A percentile compares a stretch with the other conserved stretches of the same genome.
Evolutionary conservation across 352 stramenopile genomes (phyloP).

Genomic region (Globisporangium sylvaticum): DNA sequence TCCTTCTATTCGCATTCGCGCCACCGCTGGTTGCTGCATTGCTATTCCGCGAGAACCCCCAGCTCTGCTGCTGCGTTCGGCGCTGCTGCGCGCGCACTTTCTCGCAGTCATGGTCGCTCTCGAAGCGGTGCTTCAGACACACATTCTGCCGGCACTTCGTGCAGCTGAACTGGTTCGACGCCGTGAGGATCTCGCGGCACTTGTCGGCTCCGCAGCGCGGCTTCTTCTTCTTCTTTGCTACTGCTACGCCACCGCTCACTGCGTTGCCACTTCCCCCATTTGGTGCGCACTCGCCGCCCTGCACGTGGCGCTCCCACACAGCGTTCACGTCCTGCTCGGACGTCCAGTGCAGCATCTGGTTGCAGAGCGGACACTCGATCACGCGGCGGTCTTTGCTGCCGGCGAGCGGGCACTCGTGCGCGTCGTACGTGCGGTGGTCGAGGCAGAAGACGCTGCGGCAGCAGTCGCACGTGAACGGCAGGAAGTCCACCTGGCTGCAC

Average conservation of each 20-base stretch:
- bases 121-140: slow-evolving; percentile 76
- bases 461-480: slow-evolving; percentile 85
- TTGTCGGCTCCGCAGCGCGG: slow-evolving; percentile 50
- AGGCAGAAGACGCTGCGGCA: slow-evolving; percentile 80
- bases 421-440: slow-evolving; percentile 76
- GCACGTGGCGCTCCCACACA: slow-evolving; percentile 71
- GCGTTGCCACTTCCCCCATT: background rate
- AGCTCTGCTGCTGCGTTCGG: slow-evolving; percentile 43
- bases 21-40: background rate
- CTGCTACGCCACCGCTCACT: slow-evolving; percentile 4
- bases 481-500: slow-evolving; percentile 80
- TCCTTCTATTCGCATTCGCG: slow-evolving; percentile 13
- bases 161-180: slow-evolving; percentile 74
- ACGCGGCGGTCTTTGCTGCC: slow-evolving; percentile 66
- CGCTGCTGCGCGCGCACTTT: slow-evolving; percentile 27
- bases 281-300: slow-evolving; percentile 42
- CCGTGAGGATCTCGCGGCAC: slow-evolving; percentile 58
- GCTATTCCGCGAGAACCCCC: slow-evolving; percentile 22
- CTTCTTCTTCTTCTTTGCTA: slow-evolving; percentile 68
- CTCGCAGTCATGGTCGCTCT: slow-evolving; percentile 66
- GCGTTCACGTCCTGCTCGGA: slow-evolving; percentile 68
- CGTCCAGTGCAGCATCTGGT: slow-evolving; percentile 63
- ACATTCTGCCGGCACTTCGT: slow-evolving; percentile 63
- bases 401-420: slow-evolving; percentile 61
- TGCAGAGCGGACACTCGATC: slow-evolving; percentile 69